Evolutionary conservation across 352 stramenopile species (phyloP).

Genomic region (Plasmopara halstedii): DNA sequence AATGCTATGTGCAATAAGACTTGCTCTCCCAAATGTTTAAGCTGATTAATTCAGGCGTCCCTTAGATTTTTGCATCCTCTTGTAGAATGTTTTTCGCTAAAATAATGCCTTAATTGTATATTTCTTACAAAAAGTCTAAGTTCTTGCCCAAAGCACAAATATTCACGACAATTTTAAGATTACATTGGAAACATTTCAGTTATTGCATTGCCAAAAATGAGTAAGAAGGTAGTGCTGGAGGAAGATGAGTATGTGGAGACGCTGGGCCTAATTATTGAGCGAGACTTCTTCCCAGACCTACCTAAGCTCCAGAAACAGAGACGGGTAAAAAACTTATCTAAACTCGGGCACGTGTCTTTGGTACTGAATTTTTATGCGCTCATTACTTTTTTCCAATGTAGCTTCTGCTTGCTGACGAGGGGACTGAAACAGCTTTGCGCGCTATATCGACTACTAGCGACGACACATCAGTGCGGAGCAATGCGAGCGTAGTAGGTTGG

Average conservation of each 20-base stretch:
- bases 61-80: no score
- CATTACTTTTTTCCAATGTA: conserved; percentile 2
- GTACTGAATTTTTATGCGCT: neutral
- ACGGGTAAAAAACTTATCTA: conserved; percentile 19
- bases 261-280: conserved; percentile 76
- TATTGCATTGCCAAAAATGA: conserved; percentile 6
- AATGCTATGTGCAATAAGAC: no score
- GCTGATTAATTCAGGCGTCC: no score
- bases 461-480: conserved; percentile 15
- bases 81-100: no score
- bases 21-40: no score
- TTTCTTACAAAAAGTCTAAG: no score
- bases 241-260: conserved; percentile 74
- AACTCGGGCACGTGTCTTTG: neutral
- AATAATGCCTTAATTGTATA: no score
- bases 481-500: conserved; percentile 32
- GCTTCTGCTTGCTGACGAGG: conserved; percentile 21
- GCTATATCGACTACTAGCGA: conserved; percentile 3
- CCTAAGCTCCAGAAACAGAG: conserved; percentile 44
- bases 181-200: conserved; percentile 10
- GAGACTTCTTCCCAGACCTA: conserved; percentile 82
- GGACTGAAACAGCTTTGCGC: conserved; percentile 19
- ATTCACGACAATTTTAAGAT: no score
- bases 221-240: conserved; percentile 53
- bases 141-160: no score